Base-by-base conservation (phyloP, 2,329 filamentous ascomycete species). In the Byssoonygena ceratinophila region DNA sequence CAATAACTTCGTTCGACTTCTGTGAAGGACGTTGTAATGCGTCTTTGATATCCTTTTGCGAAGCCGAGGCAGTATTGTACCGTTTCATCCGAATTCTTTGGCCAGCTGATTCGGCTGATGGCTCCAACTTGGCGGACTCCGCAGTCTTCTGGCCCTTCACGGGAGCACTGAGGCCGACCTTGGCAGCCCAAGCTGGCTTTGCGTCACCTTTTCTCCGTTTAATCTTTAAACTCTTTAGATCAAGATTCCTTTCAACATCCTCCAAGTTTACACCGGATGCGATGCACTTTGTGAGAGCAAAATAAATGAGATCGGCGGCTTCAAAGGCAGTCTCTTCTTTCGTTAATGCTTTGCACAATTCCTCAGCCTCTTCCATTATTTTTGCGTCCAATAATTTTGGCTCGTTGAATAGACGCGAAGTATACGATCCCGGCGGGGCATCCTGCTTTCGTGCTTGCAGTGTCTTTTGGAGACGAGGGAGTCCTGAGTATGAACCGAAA, bases 341-440 rank as follows among this genome's bases (percentile, higher is more conserved):
- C 0, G 82, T 83, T 59, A 82, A 82, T 14, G 92, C 91, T 58
- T 92, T 82, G 64, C 91, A 96, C 39, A 98, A 77, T 72, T 98
- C 92, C 64, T 94, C 87, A 0, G 92, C 92, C 68, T 98, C 92
- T 69, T 98, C 92, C 82, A 97, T 94, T 52, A 98, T 96, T 76
- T 98, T 98, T 2, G 92, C 92, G 40, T 87, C 79, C 51, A 96
- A 72, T 52, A 98, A 78, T 67, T 94, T 90, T 60, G 87, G 81
- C 58, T 98, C 92, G 16, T 84, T 90, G 75, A 97, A 98, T 1
- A 98, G 75, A 31, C 91, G 79, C 16, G 89, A 87, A 3, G 92
- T 98, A 69, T 98, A 98, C 11, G 92, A 98, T 1, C 90, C 91
- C 58, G 79, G 78, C 0, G 92, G 91, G 0, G 91, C 90, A 16